Evolutionary conservation across 768 basidiomycete genomes (phyloP).

Genomic region (Hemileccinum rubropunctum): DNA sequence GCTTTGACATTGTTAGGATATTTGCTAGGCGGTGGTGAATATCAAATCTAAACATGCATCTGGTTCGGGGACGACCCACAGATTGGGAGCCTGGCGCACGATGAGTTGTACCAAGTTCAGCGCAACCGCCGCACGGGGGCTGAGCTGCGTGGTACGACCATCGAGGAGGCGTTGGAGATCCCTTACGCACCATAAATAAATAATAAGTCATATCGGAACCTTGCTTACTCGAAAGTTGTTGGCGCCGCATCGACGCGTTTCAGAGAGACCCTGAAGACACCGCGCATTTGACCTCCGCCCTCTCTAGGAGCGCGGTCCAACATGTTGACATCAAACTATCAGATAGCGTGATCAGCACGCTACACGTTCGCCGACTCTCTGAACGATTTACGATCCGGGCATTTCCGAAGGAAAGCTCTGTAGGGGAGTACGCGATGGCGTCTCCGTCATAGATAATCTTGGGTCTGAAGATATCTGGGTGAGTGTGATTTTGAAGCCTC

Average conservation of each 20-base stretch:
- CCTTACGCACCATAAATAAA: conserved; percentile 10
- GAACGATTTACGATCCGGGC: conserved; percentile 26
- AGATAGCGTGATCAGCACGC: background rate
- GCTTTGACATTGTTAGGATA: conserved; percentile 46
- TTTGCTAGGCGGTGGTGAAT: conserved; percentile 27
- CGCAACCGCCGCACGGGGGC: conserved; percentile 33
- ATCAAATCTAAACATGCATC: background rate
- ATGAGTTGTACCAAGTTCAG: conserved; percentile 49
- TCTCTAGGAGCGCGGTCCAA: conserved; percentile 19
- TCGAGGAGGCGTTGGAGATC: conserved; percentile 26
- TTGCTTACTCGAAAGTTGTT: conserved; percentile 36
- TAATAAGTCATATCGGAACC: background rate
- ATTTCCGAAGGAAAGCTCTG: conserved; percentile 30
- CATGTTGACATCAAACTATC: conserved; percentile 38
- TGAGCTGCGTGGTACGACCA: conserved; percentile 23
- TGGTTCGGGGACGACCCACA: conserved; percentile 32
- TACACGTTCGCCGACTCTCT: background rate
- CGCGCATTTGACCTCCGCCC: conserved; percentile 19
- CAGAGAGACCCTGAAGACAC: conserved; percentile 31
- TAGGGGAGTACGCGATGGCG: conserved; percentile 40
- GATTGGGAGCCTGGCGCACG: conserved; percentile 44
- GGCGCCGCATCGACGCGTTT: conserved; percentile 37
- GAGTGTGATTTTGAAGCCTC: conserved; percentile 36
- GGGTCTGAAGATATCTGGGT: conserved; percentile 38
- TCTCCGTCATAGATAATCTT: conserved; percentile 47